Base-by-base conservation (phyloP, 2,329 filamentous ascomycete genomes). In the Phaeomoniella chlamydospora region DNA sequence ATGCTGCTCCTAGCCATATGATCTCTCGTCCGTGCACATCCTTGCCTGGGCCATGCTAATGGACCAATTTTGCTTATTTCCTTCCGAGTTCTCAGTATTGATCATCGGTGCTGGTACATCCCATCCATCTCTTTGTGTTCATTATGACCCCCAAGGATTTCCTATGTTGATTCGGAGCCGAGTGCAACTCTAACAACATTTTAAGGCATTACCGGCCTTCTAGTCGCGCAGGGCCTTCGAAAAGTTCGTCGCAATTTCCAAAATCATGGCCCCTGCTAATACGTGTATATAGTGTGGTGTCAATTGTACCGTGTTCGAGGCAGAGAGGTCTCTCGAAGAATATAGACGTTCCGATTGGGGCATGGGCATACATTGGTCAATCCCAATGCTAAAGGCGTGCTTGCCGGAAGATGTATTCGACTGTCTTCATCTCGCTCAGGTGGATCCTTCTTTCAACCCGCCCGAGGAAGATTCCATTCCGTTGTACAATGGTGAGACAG, bases 331-430 rank as follows among this genome's bases (percentile, higher is more conserved):
- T 17, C 33, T 35, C 3, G 35, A 38, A 13, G 36, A 37, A 26
- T 39, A 38, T 17, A 36, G 42, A 13, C 37, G 38, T 16, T 37
- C 39, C 4, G 42, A 44, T 37, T 45, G 40, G 43, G 42, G 33
- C 15, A 41, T 45, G 40, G 40, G 39, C 29, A 37, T 43, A 18
- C 43, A 45, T 30, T 45, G 43, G 42, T 19, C 34, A 12, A 18
- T 15, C 13, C 11, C 11, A 16, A 12, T 18, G 14, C n/a, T 34
- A 6, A 6, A 18, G 6, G 18, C 11, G 12, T 34, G 11, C 18
- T 17, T 34, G 5, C 32, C 32, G 18, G 32, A 34, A 15, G 9
- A 16, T 17, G 14, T 34, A 9, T 18, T 34, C 32, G 9, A 6
- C 18, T 12, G 17, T 6, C 9, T 34, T 9, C 32, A 12, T 12